phyloP scores from a whole-genome alignment of 129 eudicot species.

The Erigeron canadensis region DNA sequence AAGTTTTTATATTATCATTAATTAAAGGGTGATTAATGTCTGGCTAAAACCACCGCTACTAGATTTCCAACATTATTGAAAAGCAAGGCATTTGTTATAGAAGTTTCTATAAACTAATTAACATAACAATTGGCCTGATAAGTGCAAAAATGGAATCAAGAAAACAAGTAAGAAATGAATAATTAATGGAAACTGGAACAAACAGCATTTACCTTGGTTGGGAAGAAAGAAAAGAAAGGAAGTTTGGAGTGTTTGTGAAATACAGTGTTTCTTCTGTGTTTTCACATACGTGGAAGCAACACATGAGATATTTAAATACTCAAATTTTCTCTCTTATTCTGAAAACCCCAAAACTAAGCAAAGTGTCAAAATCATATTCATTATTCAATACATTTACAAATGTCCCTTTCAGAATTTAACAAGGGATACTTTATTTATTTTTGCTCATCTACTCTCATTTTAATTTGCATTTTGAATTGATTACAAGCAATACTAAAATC shows the following conservation, averaged over 20 bases:
- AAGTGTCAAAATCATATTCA: slow-evolving; percentile 45
- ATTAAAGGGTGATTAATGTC: slow-evolving; percentile 3
- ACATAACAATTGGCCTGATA: neutral
- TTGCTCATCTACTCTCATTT: neutral
- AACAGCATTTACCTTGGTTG: slow-evolving; percentile 16
- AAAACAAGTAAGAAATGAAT: neutral
- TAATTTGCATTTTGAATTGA: neutral
- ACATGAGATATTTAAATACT: slow-evolving; percentile 37
- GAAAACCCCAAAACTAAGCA: slow-evolving; percentile 44
- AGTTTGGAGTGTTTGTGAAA: slow-evolving; percentile 3
- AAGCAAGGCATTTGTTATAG: neutral
- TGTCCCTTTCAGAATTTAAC: slow-evolving; percentile 48
- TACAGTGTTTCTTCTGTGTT: neutral
- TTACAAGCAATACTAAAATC: neutral
- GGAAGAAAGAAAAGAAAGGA: slow-evolving; percentile 9
- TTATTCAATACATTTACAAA: slow-evolving; percentile 41
- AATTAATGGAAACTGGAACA: neutral
- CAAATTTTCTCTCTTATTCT: slow-evolving; percentile 3
- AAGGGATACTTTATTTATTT: slow-evolving; percentile 35
- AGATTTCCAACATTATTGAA: neutral
- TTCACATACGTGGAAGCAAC: slow-evolving; percentile 21
- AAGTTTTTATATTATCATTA: neutral
- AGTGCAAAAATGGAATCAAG: slow-evolving; percentile 3
- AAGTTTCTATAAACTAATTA: neutral
- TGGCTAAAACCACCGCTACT: neutral